Evolutionary conservation across 2,329 filamentous ascomycete genomes (phyloP).

Genomic region (Cryphonectria nitschkei): DNA sequence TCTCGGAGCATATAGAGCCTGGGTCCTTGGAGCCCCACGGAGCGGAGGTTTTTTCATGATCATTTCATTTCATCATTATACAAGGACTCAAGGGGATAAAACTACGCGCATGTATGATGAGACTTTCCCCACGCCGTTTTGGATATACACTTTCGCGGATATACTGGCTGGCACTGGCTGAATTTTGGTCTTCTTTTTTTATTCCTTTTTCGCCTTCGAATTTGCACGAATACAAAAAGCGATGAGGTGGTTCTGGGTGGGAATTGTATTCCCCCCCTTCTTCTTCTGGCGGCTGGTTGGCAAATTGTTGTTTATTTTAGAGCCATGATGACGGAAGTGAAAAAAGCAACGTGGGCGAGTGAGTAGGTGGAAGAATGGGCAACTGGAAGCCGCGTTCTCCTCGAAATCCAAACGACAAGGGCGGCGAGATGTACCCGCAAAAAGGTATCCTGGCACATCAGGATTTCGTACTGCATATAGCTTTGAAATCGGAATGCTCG

Average conservation of each 20-base stretch:
- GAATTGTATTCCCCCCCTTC: background rate
- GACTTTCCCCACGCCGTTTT: background rate
- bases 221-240: background rate
- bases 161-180: background rate
- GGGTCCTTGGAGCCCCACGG: background rate
- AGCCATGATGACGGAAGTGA: background rate
- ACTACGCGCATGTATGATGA: background rate
- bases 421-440: background rate
- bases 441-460: background rate
- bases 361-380: background rate
- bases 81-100: background rate
- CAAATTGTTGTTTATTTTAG: background rate
- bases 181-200: background rate
- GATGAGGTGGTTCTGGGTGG: background rate
- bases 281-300: background rate
- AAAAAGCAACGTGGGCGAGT: background rate
- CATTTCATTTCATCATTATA: background rate
- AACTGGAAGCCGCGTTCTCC: background rate
- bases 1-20: constrained; percentile 11
- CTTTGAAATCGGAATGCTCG: background rate
- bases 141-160: background rate
- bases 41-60: background rate
- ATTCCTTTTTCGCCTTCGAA: background rate
- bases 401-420: background rate
- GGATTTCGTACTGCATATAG: constrained; percentile 9